phyloP scores from a whole-genome alignment of 2,329 filamentous ascomycete genomes.

The Xylaria sp. region DNA sequence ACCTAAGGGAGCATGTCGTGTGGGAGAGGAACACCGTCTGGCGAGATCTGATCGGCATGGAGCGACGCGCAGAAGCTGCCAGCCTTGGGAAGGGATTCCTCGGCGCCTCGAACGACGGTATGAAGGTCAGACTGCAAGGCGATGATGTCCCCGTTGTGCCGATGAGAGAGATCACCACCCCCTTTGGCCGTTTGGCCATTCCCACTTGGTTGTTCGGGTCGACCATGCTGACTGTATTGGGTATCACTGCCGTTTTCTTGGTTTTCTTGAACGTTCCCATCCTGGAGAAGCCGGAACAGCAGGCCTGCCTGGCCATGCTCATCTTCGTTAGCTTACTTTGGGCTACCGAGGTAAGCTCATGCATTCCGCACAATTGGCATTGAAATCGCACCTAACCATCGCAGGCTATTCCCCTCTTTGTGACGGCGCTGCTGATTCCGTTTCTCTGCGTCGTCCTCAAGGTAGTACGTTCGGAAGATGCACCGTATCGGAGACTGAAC shows the following conservation, averaged over 20 bases:
- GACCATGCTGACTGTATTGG: constrained; percentile 79
- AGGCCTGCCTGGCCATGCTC: constrained; percentile 94
- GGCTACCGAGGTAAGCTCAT: constrained; percentile 83
- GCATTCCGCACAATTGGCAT: background rate
- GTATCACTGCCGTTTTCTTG: constrained; percentile 77
- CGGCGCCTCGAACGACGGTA: constrained; percentile 75
- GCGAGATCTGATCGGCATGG: constrained; percentile 98
- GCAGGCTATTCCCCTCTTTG: constrained; percentile 93
- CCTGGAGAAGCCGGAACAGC: constrained; percentile 87
- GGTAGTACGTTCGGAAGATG: constrained; percentile 81
- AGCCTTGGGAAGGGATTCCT: constrained; percentile 88
- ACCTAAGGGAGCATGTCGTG: constrained; percentile 94
- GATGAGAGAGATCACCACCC: constrained; percentile 78
- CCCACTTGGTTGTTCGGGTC: constrained; percentile 86
- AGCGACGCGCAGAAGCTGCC: constrained; percentile 92
- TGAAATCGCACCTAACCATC: constrained; percentile 20
- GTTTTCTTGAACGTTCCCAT: constrained; percentile 80
- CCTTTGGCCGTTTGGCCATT: constrained; percentile 78
- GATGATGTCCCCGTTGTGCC: constrained; percentile 74
- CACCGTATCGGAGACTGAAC: constrained; percentile 74
- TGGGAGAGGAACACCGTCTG: constrained; percentile 99
- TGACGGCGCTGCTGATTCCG: constrained; percentile 92
- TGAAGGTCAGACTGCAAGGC: constrained; percentile 79
- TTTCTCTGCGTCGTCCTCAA: constrained; percentile 89
- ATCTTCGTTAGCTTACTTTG: constrained; percentile 93